These are phyloP conservation scores for Globisporangium megalacanthum DNA, from an alignment of 352 stramenopile species.

Conservation along the genomic window DNA sequence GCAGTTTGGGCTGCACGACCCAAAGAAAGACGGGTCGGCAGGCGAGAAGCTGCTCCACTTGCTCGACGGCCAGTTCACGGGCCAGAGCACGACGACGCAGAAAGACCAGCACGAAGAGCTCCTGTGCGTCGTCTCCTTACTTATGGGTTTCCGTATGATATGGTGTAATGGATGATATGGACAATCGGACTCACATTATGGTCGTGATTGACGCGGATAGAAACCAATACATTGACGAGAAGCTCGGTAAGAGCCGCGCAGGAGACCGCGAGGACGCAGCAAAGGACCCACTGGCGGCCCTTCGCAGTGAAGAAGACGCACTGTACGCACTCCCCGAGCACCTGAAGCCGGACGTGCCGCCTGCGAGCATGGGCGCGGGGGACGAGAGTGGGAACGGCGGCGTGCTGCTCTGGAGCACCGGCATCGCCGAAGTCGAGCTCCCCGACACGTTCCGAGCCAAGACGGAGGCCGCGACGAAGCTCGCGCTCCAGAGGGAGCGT, in stretches of 20 bases:
- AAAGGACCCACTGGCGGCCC: conserved; percentile 6
- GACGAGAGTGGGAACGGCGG: conserved; percentile 44
- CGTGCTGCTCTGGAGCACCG: conserved; percentile 71
- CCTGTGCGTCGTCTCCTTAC: conserved; percentile 22
- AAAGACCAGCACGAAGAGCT: conserved; percentile 76
- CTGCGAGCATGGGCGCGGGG: conserved; percentile 21
- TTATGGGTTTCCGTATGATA: background rate
- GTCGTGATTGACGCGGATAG: conserved; percentile 14
- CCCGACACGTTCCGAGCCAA: conserved; percentile 44
- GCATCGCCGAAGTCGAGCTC: conserved; percentile 78
- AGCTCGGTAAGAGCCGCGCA: conserved; percentile 40
- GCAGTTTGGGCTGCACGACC: conserved; percentile 68
- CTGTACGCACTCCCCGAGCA: conserved; percentile 62
- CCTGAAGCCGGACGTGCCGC: conserved; percentile 41
- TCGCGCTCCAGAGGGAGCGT: conserved; percentile 31
- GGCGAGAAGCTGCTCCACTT: conserved; percentile 68
- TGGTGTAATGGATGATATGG: too few species aligned
- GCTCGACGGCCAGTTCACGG: conserved; percentile 78
- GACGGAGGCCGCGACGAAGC: conserved; percentile 42
- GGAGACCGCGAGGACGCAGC: background rate
- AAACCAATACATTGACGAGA: conserved; percentile 82
- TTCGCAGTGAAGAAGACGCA: conserved; percentile 48
- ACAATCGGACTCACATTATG: background rate
- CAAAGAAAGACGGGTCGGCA: conserved; percentile 61
- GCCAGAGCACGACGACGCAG: conserved; percentile 51